Evolutionary conservation across 2,329 filamentous ascomycete species (phyloP).

Genomic region (Coniochaeta ligniaria): DNA sequence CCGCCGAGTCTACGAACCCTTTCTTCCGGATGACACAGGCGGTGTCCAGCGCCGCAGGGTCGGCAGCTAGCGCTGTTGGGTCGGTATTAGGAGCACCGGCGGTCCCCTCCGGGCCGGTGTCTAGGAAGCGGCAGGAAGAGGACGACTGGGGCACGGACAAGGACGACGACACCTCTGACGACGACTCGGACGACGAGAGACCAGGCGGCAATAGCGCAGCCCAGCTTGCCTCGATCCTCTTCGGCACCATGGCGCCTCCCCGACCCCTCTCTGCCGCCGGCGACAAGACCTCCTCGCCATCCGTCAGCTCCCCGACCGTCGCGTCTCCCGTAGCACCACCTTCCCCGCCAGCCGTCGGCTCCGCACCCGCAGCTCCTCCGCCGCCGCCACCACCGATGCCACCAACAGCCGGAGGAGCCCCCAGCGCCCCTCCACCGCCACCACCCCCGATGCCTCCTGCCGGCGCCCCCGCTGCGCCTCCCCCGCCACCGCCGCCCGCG

Average conservation of each 20-base stretch:
- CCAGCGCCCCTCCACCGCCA: conserved; percentile 25
- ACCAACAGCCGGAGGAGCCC: conserved; percentile 11
- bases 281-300: conserved; percentile 45
- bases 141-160: conserved; percentile 84
- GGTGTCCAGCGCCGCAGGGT: conserved; percentile 12
- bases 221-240: conserved; percentile 87
- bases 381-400: conserved; percentile 21
- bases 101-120: conserved; percentile 39
- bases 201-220: conserved; percentile 79
- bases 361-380: conserved; percentile 18
- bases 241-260: conserved; percentile 93
- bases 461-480: conserved; percentile 21
- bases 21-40: conserved; percentile 82
- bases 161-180: conserved; percentile 48
- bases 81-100: conserved; percentile 29
- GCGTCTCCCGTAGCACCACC: conserved; percentile 31
- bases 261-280: conserved; percentile 79
- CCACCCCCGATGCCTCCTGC: conserved; percentile 29
- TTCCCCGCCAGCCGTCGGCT: conserved; percentile 20
- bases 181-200: conserved; percentile 70
- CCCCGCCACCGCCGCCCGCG: conserved; percentile 26
- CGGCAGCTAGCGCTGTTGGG: conserved; percentile 16
- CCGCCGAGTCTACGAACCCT: conserved; percentile 76
- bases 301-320: conserved; percentile 28
- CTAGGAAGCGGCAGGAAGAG: conserved; percentile 42